phyloP scores from a whole-genome alignment of 371 early-diverging fungal genomes.

The Apophysomyces ossiformis region DNA sequence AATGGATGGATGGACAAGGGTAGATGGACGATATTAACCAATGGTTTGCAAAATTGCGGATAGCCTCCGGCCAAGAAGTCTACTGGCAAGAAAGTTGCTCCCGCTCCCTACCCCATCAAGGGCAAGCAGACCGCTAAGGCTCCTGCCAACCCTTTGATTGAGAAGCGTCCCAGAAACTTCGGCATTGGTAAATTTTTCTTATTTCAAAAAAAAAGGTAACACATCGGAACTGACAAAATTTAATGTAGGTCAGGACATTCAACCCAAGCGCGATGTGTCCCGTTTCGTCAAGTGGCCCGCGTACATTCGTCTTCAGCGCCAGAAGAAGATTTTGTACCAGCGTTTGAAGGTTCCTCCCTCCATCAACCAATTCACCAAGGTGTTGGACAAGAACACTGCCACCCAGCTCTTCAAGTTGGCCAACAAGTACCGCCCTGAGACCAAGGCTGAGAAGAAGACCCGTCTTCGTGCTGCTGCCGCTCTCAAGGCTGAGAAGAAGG shows the following conservation, averaged over 20 bases:
- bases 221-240: not conserved
- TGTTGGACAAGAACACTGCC: conserved; percentile 97
- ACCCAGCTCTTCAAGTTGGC: conserved; percentile 96
- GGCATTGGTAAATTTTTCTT: conserved; percentile 70
- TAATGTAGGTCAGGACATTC: conserved; percentile 79
- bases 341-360: conserved; percentile 99
- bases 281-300: conserved; percentile 98
- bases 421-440: conserved; percentile 99
- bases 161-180: conserved; percentile 92
- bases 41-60: not conserved
- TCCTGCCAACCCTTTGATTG: conserved; percentile 88
- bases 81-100: conserved; percentile 90
- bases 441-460: conserved; percentile 93
- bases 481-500: conserved; percentile 87
- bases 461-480: conserved; percentile 87
- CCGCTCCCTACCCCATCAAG: conserved; percentile 84
- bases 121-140: conserved; percentile 74
- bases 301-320: conserved; percentile 97
- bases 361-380: conserved; percentile 99
- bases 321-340: conserved; percentile 95
- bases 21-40: no score
- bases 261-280: conserved; percentile 94
- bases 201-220: not conserved
- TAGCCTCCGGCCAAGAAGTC: conserved; percentile 60
- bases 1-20: not conserved